Evolutionary conservation across 73 alveolate species (phyloP).

Genomic region (Blepharisma stoltei): DNA sequence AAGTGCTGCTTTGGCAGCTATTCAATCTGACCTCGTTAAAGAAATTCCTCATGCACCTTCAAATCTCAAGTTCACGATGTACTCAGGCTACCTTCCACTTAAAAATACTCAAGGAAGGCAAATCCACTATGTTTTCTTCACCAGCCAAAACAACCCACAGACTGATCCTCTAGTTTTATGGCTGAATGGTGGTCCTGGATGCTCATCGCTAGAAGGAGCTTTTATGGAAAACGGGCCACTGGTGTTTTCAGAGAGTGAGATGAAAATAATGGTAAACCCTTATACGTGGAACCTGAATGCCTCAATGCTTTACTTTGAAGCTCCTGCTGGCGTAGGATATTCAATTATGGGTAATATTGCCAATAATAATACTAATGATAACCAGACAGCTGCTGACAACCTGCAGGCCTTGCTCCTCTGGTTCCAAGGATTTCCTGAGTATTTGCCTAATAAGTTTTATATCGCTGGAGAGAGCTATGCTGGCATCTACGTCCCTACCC

Average conservation of each 20-base stretch:
- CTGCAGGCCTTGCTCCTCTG: constrained; percentile 36
- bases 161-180: constrained; percentile 76
- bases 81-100: background rate
- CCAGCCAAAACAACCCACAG: constrained; percentile 60
- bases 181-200: constrained; percentile 96
- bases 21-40: too few species aligned
- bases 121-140: constrained; percentile 61
- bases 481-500: constrained; percentile 91
- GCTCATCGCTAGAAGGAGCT: constrained; percentile 78
- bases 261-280: constrained; percentile 58
- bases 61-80: background rate
- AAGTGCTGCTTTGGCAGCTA: too few species aligned
- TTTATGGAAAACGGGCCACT: constrained; percentile 84
- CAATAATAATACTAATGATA: constrained; percentile 33
- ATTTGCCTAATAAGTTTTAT: constrained; percentile 60
- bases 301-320: constrained; percentile 77
- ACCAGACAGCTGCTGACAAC: constrained; percentile 39
- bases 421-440: constrained; percentile 61
- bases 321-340: constrained; percentile 97
- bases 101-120: constrained; percentile 25
- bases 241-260: constrained; percentile 55
- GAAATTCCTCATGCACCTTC: background rate
- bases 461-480: constrained; percentile 94
- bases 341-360: constrained; percentile 31
- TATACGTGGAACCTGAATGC: constrained; percentile 90